Percentiles rank a stretch among this genome's conserved stretches.
Evolutionary conservation across 2,329 filamentous ascomycete species (phyloP).

Genomic region (Chrysoporthe austroafricana): DNA sequence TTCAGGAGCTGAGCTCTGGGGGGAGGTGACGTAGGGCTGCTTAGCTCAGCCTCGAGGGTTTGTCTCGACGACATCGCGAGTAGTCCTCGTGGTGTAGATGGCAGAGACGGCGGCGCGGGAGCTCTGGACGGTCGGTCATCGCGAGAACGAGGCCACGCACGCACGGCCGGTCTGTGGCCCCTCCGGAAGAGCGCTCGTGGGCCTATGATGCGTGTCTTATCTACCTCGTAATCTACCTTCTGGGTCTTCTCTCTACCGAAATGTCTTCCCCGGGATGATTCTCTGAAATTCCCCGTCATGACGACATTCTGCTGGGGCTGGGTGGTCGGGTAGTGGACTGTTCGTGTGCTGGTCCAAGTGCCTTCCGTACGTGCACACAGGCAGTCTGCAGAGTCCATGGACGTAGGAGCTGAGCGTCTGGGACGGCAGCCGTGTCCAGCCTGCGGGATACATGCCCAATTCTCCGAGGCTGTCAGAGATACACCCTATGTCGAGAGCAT

Average conservation of each 20-base stretch:
- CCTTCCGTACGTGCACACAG: background rate
- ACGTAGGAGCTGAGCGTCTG: background rate
- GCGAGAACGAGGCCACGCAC: background rate
- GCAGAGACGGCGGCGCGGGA: no score
- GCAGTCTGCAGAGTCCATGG: background rate
- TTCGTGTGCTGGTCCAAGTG: constrained; percentile 1
- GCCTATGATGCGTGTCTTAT: background rate
- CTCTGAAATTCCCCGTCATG: background rate
- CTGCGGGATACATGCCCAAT: background rate
- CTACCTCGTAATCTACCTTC: background rate
- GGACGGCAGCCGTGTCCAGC: background rate
- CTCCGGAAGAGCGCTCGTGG: background rate
- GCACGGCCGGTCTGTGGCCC: background rate
- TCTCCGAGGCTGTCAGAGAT: no score
- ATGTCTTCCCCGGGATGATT: background rate
- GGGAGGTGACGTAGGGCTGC: background rate
- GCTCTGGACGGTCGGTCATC: background rate
- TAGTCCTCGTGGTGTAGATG: background rate
- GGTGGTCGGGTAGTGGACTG: background rate
- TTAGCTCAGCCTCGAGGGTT: constrained; percentile 17
- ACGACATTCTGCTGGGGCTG: background rate
- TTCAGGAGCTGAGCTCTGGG: constrained; percentile 9
- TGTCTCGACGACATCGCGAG: constrained; percentile 15
- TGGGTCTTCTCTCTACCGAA: background rate
- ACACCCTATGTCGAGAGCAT: background rate